Percentiles rank a stretch among this genome's conserved stretches.
Conservation (phyloP, 2,329 filamentous ascomycete species). For the Scedosporium apiospermum region DNA sequence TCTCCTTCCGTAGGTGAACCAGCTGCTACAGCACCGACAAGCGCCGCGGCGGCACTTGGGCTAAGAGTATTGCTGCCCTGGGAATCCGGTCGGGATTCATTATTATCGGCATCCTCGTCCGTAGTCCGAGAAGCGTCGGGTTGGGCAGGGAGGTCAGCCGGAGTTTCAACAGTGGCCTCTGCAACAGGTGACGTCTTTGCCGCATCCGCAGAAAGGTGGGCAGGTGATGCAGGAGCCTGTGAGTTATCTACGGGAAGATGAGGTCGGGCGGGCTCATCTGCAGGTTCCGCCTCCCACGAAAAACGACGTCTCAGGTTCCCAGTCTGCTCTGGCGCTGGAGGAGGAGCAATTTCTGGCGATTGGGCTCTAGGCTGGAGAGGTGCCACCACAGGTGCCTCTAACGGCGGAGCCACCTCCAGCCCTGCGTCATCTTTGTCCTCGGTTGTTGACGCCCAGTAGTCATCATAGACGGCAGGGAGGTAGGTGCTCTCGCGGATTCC, state of each 20-base stretch:
- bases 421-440: neutral
- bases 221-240: neutral
- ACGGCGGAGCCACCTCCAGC: neutral
- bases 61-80: neutral
- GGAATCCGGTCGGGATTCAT: neutral
- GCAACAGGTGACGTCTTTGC: neutral
- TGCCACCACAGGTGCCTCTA: neutral
- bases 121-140: neutral
- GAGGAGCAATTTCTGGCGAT: neutral
- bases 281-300: constrained; percentile 4
- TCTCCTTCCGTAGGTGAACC: neutral
- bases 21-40: neutral
- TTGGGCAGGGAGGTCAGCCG: neutral
- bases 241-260: neutral
- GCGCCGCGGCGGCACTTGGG: neutral
- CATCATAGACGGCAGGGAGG: constrained; percentile 56
- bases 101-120: neutral
- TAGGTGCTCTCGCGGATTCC: constrained; percentile 48
- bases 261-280: neutral
- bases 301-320: neutral
- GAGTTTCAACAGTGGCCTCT: neutral
- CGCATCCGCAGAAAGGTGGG: neutral
- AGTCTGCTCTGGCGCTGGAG: neutral
- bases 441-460: constrained; percentile 47
- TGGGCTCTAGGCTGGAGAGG: neutral